Evolutionary conservation across 768 basidiomycete species (phyloP), one percentile per base, ranked within the genome.

Genomic region (Mycena vulgaris): DNA sequence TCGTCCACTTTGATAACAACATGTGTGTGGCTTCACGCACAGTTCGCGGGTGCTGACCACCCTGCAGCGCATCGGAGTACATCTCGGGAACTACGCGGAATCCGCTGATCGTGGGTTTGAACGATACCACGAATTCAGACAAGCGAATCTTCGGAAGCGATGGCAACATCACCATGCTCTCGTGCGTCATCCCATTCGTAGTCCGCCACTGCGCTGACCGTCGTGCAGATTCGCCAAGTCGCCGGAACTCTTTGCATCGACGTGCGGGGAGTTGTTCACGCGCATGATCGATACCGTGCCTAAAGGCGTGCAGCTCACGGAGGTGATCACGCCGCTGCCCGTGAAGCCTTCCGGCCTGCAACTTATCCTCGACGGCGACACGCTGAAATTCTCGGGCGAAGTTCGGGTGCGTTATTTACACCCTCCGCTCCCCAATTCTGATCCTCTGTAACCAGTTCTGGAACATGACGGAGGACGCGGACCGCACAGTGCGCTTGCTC

Each of bases 271-370:
- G n/a, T 25, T 64, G 21, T 53, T 69, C 11, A 61, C 56, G 13
- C 61, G 68, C 28, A 69, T 69, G 52, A 9, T 69, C 3, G 51
- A 69, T 60, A 69, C 68, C 4, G 68, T 69, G 5, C 68, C 68
- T 3, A 56, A 16, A 7, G 39, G 27, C 9, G 68, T 69, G 7
- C 49, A 69, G 25, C 53, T 69, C 33, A 51, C 60, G 5, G 68
- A 69, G 17, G 45, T 69, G 10, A 47, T 69, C 68, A 58, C 13
- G 2, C 60, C 68, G 11, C 27, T 67, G 2, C 66, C 58, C 21
- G 55, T 67, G n/a, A 67, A 67, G n/a, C 66, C 66, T 2, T n/a
- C 10, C n/a, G 13, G 21, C 9, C 23, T 53, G 10, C 25, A 39
- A 16, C 28, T 64, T 28, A 28, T 31, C 7, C 13, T 64, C 16